Evolutionary conservation across 306 rosid species (phyloP).

Genomic region (Acacia melanoxylon): DNA sequence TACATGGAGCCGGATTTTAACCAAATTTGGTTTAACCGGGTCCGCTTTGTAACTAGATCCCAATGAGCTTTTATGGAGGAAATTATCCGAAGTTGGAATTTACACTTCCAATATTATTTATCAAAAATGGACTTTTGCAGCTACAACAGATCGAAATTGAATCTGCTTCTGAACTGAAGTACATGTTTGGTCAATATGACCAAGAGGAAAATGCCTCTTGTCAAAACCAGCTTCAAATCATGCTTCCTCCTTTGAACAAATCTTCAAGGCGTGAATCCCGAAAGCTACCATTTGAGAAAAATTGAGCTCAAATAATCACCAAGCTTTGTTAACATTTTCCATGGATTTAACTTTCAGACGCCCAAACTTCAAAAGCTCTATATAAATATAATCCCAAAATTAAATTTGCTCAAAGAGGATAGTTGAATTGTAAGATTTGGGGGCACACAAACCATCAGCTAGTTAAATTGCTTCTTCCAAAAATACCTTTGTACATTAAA

Average conservation of each 20-base stretch:
- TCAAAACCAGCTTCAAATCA: slow-evolving; percentile 1
- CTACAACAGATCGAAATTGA: not conserved
- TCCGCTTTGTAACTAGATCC: no score
- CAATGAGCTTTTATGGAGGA: no score
- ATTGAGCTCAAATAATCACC: not conserved
- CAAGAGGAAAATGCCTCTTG: not conserved
- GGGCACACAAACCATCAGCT: no score
- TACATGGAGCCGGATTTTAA: no score
- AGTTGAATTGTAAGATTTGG: no score
- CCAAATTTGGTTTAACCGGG: no score
- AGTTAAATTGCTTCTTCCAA: no score
- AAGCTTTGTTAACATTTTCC: not conserved
- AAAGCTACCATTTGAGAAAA: not conserved
- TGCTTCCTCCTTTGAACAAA: slow-evolving; percentile 11
- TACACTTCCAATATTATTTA: slow-evolving; percentile 3
- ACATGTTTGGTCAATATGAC: slow-evolving; percentile 16
- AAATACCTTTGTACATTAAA: no score
- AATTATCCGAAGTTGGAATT: slow-evolving; percentile 8
- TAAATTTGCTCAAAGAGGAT: not conserved
- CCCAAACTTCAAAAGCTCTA: not conserved
- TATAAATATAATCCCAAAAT: not conserved
- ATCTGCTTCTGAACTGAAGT: not conserved
- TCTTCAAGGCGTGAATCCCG: not conserved
- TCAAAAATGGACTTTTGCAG: not conserved
- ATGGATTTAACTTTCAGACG: not conserved